A percentile compares a stretch with the other conserved stretches of the same genome.
Evolutionary conservation across 306 rosid species (phyloP).

Genomic region (Vicia sativa): DNA sequence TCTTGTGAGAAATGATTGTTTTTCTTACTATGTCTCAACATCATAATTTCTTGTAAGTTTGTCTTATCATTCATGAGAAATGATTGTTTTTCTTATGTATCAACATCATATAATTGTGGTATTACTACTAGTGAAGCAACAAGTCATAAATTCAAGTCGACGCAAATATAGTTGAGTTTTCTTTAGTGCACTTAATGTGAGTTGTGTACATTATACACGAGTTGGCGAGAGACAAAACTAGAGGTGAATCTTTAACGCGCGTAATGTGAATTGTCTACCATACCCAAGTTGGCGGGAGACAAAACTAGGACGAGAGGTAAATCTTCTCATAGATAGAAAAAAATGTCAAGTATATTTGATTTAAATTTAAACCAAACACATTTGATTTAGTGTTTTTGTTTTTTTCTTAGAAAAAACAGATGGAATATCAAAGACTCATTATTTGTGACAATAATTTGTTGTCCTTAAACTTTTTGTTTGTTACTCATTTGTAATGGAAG

Average conservation of each 20-base stretch:
- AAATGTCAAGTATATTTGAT: neutral
- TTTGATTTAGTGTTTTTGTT: neutral
- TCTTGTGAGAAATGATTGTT: too few species aligned
- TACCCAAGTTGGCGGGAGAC: neutral
- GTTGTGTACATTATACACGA: neutral
- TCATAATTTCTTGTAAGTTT: too few species aligned
- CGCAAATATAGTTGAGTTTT: neutral
- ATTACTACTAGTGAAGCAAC: neutral
- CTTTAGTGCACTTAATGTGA: neutral
- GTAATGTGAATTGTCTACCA: neutral
- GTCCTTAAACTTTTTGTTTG: neutral
- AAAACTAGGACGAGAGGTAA: neutral
- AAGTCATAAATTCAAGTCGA: neutral
- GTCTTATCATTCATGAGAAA: too few species aligned
- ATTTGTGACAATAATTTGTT: too few species aligned
- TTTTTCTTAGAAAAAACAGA: too few species aligned
- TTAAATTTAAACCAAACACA: neutral
- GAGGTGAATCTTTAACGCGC: neutral
- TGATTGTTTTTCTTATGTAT: too few species aligned
- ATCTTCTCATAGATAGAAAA: neutral
- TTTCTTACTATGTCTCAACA: neutral
- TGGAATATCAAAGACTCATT: too few species aligned
- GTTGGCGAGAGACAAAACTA: neutral
- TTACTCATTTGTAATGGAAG: conserved; percentile 8
- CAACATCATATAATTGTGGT: neutral